These are phyloP conservation scores for Halophytophthora polymorphica DNA, from an alignment of 352 stramenopile genomes.

Conservation along the genomic window DNA sequence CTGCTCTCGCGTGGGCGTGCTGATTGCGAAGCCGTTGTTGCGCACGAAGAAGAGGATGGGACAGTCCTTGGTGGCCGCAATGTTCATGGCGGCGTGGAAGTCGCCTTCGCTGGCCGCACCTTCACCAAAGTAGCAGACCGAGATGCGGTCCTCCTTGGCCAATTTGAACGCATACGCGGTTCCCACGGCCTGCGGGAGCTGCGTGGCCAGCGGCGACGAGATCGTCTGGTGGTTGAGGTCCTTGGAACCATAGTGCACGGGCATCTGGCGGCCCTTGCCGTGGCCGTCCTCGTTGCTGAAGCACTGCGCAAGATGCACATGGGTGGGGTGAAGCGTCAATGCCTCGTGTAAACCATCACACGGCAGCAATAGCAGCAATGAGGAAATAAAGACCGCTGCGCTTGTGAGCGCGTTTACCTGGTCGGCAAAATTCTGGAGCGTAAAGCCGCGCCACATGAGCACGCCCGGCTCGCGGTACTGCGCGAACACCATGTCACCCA, in stretches of 20 bases:
- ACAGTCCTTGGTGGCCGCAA: slow-evolving; percentile 94
- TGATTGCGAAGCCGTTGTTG: slow-evolving; percentile 99
- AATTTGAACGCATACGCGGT: slow-evolving; percentile 96
- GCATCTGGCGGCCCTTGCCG: slow-evolving; percentile 97
- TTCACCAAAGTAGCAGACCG: slow-evolving; percentile 97
- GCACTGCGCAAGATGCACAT: slow-evolving; percentile 43
- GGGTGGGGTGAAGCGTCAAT: neutral
- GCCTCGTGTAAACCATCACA: neutral
- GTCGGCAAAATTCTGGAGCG: slow-evolving; percentile 96
- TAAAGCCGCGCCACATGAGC: slow-evolving; percentile 98
- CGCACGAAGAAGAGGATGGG: slow-evolving; percentile 97
- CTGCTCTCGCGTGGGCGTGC: slow-evolving; percentile 94
- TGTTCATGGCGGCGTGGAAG: slow-evolving; percentile 96
- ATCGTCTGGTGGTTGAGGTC: slow-evolving; percentile 98
- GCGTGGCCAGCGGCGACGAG: slow-evolving; percentile 95
- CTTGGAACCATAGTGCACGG: slow-evolving; percentile 96
- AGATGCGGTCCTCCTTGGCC: slow-evolving; percentile 87
- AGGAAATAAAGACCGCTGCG: neutral
- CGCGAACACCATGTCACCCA: slow-evolving; percentile 93
- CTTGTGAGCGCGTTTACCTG: slow-evolving; percentile 43
- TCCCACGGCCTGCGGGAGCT: slow-evolving; percentile 97
- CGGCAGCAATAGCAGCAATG: neutral
- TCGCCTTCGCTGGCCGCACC: slow-evolving; percentile 96
- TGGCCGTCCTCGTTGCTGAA: slow-evolving; percentile 96
- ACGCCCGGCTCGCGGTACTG: slow-evolving; percentile 98